Conservation (phyloP, 371 early-diverging fungal genomes). For the Saksenaea vasiformis region DNA sequence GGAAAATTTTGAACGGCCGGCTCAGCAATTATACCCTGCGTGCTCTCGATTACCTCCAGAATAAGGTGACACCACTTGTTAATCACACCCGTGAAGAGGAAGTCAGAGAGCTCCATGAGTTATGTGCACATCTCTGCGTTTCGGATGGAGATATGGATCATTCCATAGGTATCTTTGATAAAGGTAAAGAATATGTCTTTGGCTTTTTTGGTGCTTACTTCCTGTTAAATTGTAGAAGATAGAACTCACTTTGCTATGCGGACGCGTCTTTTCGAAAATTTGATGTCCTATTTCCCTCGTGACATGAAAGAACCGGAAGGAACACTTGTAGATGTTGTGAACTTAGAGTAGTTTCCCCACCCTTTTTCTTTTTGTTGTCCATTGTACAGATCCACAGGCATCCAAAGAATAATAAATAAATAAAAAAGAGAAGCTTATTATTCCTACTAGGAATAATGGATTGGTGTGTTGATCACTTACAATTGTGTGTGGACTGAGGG, state of each 20-base stretch:
- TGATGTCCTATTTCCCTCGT: slow-evolving; percentile 78
- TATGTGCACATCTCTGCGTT: slow-evolving; percentile 63
- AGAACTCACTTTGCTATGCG: slow-evolving; percentile 43
- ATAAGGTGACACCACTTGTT: slow-evolving; percentile 64
- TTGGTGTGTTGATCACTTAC: too few species aligned
- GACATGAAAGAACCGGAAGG: slow-evolving; percentile 80
- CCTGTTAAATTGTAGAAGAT: not conserved
- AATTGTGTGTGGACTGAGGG: too few species aligned
- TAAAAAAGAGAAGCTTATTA: too few species aligned
- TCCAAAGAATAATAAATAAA: too few species aligned
- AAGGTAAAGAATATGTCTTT: not conserved
- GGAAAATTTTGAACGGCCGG: not conserved
- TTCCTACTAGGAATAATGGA: too few species aligned
- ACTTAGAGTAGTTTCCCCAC: slow-evolving; percentile 27
- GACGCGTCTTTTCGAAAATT: slow-evolving; percentile 66
- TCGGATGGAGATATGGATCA: not conserved
- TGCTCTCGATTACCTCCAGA: slow-evolving; percentile 74
- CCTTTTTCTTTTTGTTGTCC: not conserved
- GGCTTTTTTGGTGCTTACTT: not conserved
- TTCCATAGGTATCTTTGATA: not conserved
- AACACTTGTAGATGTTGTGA: slow-evolving; percentile 73
- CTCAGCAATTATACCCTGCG: slow-evolving; percentile 31
- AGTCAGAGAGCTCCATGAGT: slow-evolving; percentile 62
- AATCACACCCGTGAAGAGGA: slow-evolving; percentile 67
- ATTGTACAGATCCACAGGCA: not conserved